A percentile compares a stretch with the other conserved stretches of the same genome.
phyloP scores from a whole-genome alignment of 2,329 filamentous ascomycete genomes.

The Bretziella fagacearum region DNA sequence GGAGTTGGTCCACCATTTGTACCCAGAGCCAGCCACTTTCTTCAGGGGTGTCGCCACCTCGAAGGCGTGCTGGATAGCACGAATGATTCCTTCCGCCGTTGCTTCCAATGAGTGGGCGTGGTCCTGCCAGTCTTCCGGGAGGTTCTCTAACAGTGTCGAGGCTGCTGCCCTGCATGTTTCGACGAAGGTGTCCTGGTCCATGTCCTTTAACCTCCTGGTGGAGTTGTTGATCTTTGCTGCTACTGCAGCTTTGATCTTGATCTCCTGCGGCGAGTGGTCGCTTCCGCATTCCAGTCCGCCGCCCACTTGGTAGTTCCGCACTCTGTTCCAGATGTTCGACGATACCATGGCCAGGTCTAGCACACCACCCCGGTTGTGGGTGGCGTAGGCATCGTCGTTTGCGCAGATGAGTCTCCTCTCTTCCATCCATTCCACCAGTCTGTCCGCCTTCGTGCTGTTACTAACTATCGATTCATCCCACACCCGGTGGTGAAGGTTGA shows the following conservation, averaged over 20 bases:
- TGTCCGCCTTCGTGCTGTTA: not conserved
- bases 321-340: not conserved
- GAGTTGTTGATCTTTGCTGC: not conserved
- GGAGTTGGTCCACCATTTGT: not conserved
- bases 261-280: slow-evolving; percentile 4
- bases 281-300: slow-evolving; percentile 4
- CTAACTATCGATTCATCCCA: not conserved
- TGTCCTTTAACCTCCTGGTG: not conserved
- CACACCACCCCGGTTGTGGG: not conserved
- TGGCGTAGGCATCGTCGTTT: not conserved
- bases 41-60: not conserved
- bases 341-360: not conserved
- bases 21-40: not conserved
- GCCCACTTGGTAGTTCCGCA: not conserved
- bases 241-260: not conserved
- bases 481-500: not conserved
- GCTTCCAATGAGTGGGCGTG: not conserved
- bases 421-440: not conserved
- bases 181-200: not conserved
- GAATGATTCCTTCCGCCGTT: not conserved
- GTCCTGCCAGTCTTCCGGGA: not conserved
- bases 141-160: not conserved
- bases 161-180: not conserved
- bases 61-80: not conserved
- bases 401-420: not conserved